phyloP scores from a whole-genome alignment of 805 yeast genomes.

The Zygosaccharomyces kombuchaensis region DNA sequence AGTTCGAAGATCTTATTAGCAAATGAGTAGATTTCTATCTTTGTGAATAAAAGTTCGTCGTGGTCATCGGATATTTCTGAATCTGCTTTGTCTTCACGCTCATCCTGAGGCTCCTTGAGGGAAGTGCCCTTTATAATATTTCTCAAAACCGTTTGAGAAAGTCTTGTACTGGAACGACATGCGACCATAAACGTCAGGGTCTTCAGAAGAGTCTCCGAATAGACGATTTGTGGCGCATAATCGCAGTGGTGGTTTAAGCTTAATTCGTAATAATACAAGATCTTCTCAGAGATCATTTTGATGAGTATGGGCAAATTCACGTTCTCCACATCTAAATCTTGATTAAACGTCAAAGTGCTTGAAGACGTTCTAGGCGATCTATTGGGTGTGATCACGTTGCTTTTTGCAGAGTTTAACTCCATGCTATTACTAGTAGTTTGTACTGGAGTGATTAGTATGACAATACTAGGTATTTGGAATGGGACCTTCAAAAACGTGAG shows the following conservation, averaged over 20 bases:
- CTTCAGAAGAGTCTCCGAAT: conserved; percentile 66
- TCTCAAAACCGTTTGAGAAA: conserved; percentile 41
- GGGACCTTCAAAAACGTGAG: conserved; percentile 46
- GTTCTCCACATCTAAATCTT: conserved; percentile 21
- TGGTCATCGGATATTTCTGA: conserved; percentile 7
- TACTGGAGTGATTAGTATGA: conserved; percentile 34
- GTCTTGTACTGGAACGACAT: conserved; percentile 46
- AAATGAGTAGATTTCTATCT: conserved; percentile 44
- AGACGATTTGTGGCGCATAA: conserved; percentile 75
- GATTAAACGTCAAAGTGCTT: conserved; percentile 20
- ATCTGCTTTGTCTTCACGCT: conserved; percentile 14
- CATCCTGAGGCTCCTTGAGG: neutral
- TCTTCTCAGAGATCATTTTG: conserved; percentile 37
- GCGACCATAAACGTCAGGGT: conserved; percentile 56
- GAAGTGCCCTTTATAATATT: conserved; percentile 41
- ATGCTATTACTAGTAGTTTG: conserved; percentile 15
- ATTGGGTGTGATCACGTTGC: conserved; percentile 32
- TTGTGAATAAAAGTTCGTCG: conserved; percentile 24
- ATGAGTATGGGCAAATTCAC: conserved; percentile 37
- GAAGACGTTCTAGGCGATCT: conserved; percentile 50
- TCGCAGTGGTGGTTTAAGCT: conserved; percentile 63
- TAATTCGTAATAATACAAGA: conserved; percentile 42
- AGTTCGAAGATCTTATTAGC: conserved; percentile 45
- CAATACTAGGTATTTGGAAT: conserved; percentile 33
- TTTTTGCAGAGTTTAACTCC: conserved; percentile 20